Base-by-base conservation (phyloP, 352 stramenopile genomes). In the Phytophthora lateralis region DNA sequence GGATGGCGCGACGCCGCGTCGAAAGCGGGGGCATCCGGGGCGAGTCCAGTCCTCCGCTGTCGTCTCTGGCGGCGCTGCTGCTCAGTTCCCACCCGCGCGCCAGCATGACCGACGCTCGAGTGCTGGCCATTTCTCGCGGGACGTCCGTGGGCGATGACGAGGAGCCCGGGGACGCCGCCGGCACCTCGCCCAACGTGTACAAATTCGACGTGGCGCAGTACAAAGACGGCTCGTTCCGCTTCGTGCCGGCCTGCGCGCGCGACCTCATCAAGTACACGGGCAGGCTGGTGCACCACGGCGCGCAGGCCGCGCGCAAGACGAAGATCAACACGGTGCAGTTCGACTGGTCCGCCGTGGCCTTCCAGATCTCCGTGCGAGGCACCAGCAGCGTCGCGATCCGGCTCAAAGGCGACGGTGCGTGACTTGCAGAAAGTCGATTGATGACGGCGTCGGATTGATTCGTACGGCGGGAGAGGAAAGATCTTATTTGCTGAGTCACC, bases 271-370 rank as follows among this genome's bases (percentile, higher is more conserved):
- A 78, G 29, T 92, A 91, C 68, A 82, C 75, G 10, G 87, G 87
- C 0, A 71, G 87, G 3, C 69, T 94, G 64, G 58, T 95, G 53
- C 80, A 92, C 69, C 82, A 94, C 66, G 85, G 82, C 21, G 64
- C 80, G 32, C 63, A 73, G 29, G 75, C 78, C 5, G 45, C 70
- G 17, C 84, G 84, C 46, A 85, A 83, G 48, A 88, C 84, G 15
- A 95, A 95, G 68, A 82, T 93, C 48, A 95, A 94, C 69, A 88
- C 78, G 12, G 85, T 91, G 71, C 85, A 95, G 59, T 95, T 95
- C 59, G 87, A 95, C 69, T 95, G 87, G 87, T 71, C 85, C 0
- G 85, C 69, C 39, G 86, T 87, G 35, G 70, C 72, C 21, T 88
- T 94, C 39, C 72, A 82, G 57, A 73, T 95, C 47, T 70, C 68